Evolutionary conservation across 768 basidiomycete genomes (phyloP).

Genomic region (Rhodotorula babjevae): DNA sequence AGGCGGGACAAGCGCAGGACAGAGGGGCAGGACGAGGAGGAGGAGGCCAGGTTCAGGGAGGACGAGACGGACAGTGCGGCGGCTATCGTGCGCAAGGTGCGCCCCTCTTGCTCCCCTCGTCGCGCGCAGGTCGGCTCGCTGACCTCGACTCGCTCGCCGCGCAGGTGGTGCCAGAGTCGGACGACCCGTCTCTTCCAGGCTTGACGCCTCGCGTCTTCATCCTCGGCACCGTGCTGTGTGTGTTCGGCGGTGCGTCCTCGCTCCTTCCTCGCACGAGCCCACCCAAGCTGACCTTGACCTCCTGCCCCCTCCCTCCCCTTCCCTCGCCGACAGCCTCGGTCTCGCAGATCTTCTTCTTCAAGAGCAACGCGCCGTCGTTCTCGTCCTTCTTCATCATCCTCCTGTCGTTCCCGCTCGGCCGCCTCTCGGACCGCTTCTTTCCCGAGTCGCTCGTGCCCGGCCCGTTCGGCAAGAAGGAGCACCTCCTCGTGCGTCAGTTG

Average conservation of each 20-base stretch:
- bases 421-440: slow-evolving; percentile 33
- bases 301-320: background rate
- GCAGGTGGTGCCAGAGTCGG: slow-evolving; percentile 42
- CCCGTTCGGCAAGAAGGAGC: slow-evolving; percentile 44
- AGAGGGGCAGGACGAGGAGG: background rate
- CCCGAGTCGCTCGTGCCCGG: slow-evolving; percentile 42
- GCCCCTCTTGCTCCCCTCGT: background rate
- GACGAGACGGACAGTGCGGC: background rate
- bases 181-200: slow-evolving; percentile 43
- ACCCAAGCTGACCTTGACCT: background rate
- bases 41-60: background rate
- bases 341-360: slow-evolving; percentile 45
- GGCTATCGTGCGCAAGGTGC: slow-evolving; percentile 8
- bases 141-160: background rate
- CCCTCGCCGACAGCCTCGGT: slow-evolving; percentile 34
- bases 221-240: slow-evolving; percentile 34
- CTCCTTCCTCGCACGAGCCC: background rate
- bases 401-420: slow-evolving; percentile 42
- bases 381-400: slow-evolving; percentile 44
- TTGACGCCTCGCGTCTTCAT: slow-evolving; percentile 42
- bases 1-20: background rate
- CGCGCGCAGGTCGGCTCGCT: background rate
- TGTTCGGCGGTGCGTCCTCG: slow-evolving; percentile 25
- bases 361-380: slow-evolving; percentile 42
- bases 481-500: slow-evolving; percentile 30